Conservation (phyloP, 1,284 basidiomycete species). For the Athelia sp. region DNA sequence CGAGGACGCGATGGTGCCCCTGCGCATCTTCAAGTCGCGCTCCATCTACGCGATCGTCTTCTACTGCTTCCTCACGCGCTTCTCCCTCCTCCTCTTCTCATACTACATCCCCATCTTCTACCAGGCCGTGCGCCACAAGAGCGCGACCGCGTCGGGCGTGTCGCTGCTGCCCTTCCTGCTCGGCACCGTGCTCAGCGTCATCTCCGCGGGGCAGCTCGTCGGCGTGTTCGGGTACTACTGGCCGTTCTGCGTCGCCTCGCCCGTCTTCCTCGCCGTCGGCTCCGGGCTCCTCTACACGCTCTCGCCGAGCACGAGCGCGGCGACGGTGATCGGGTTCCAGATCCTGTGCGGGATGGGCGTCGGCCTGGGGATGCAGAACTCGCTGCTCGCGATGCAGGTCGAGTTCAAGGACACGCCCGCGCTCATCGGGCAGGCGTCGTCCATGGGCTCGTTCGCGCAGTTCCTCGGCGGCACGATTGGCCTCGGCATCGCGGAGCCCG, state of each 20-base stretch:
- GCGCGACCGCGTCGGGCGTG: constrained; percentile 35
- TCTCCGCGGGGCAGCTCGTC: constrained; percentile 28
- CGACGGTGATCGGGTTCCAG: constrained; percentile 36
- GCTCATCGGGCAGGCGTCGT: constrained; percentile 12
- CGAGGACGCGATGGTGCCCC: neutral
- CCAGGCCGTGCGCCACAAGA: constrained; percentile 26
- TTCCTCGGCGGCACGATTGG: constrained; percentile 14
- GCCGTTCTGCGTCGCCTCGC: constrained; percentile 21
- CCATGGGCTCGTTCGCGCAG: constrained; percentile 12
- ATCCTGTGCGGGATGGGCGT: constrained; percentile 23
- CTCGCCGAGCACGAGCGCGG: constrained; percentile 20
- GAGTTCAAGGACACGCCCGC: constrained; percentile 10
- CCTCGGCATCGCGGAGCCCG: constrained; percentile 12
- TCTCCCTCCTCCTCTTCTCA: neutral
- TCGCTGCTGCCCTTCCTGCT: constrained; percentile 39
- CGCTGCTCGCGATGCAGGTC: constrained; percentile 15
- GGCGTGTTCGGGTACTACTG: constrained; percentile 14
- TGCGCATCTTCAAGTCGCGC: neutral
- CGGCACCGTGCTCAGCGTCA: constrained; percentile 27
- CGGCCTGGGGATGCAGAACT: constrained; percentile 21
- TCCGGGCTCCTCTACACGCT: constrained; percentile 40
- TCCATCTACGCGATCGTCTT: neutral
- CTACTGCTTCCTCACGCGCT: constrained; percentile 1
- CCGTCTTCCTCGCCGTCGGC: constrained; percentile 17
- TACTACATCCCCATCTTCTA: constrained; percentile 22